Conservation (phyloP, 352 stramenopile species). For the Globisporangium nagaii region DNA sequence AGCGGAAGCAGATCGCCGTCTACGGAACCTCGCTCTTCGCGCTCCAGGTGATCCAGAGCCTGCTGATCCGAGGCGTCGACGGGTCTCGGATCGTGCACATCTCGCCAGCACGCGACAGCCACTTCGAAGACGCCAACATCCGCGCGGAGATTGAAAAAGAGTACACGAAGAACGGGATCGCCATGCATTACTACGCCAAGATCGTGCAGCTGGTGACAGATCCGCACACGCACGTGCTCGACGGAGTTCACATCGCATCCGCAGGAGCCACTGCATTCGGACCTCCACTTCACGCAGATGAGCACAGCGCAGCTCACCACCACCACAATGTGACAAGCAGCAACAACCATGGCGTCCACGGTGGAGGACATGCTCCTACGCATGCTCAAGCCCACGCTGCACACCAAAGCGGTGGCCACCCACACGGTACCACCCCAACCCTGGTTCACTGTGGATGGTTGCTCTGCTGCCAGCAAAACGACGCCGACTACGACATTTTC, state of each 20-base stretch:
- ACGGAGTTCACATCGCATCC: conserved; percentile 33
- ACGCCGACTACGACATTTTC: conserved; percentile 87
- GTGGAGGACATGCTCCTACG: not conserved
- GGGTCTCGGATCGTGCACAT: conserved; percentile 52
- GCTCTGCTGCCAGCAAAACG: conserved; percentile 79
- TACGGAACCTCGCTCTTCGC: conserved; percentile 63
- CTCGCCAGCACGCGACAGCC: conserved; percentile 31
- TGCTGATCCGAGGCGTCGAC: conserved; percentile 35
- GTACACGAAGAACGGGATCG: conserved; percentile 28
- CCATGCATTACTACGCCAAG: conserved; percentile 39
- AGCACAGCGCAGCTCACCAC: not conserved
- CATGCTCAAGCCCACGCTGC: conserved; percentile 1
- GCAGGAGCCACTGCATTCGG: not conserved
- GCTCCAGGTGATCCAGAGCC: conserved; percentile 54
- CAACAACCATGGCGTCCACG: not conserved
- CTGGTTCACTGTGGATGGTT: conserved; percentile 61
- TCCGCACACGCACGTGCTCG: conserved; percentile 27
- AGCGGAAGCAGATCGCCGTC: conserved; percentile 37
- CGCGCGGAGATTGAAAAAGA: conserved; percentile 56
- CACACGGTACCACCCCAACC: conserved; percentile 1
- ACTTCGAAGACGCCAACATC: conserved; percentile 62
- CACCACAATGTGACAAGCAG: not conserved
- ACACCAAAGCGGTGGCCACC: not conserved
- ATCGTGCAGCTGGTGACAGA: conserved; percentile 34
- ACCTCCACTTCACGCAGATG: not conserved